Percentiles rank a stretch among this genome's conserved stretches.
phyloP scores from a whole-genome alignment of 768 basidiomycete species.

The Phaffia tasmanica region DNA sequence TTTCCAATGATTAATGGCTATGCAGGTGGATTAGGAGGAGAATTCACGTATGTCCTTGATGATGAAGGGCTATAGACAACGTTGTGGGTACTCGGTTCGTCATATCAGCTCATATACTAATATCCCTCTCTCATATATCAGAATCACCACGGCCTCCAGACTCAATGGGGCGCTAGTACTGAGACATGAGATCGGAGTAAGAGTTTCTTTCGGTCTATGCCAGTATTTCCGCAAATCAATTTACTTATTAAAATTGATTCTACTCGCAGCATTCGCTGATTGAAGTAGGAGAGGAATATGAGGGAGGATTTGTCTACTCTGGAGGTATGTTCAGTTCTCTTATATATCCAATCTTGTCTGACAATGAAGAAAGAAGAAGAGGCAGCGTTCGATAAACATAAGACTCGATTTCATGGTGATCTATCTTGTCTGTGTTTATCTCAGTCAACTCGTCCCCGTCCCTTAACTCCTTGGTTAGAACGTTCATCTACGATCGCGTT shows the following conservation, averaged over 20 bases:
- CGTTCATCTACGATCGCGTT: slow-evolving; percentile 43
- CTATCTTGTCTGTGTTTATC: too few relatives aligned
- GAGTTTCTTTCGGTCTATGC: too few relatives aligned
- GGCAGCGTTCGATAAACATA: too few relatives aligned
- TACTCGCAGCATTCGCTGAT: slow-evolving; percentile 53
- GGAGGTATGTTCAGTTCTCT: background rate
- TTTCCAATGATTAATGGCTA: slow-evolving; percentile 32
- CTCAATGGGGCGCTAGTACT: slow-evolving; percentile 36
- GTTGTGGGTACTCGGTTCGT: too few relatives aligned
- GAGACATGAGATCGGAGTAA: slow-evolving; percentile 19
- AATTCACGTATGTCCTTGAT: slow-evolving; percentile 33
- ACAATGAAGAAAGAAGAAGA: too few relatives aligned
- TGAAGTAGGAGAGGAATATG: slow-evolving; percentile 70
- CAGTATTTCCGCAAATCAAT: too few relatives aligned
- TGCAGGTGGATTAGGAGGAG: slow-evolving; percentile 37
- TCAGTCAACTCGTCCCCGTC: slow-evolving; percentile 16
- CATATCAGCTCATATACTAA: too few relatives aligned
- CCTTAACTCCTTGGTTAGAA: slow-evolving; percentile 49
- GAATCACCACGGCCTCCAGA: slow-evolving; percentile 35
- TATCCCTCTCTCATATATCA: background rate
- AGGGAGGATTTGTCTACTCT: slow-evolving; percentile 57
- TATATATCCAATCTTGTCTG: background rate
- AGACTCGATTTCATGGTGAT: too few relatives aligned
- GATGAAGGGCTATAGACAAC: too few relatives aligned
- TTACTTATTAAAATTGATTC: too few relatives aligned